Evolutionary conservation across 345 rosid genomes (phyloP), one percentile per base, ranked within the genome.

Genomic region (Ceriops zippeliana): DNA sequence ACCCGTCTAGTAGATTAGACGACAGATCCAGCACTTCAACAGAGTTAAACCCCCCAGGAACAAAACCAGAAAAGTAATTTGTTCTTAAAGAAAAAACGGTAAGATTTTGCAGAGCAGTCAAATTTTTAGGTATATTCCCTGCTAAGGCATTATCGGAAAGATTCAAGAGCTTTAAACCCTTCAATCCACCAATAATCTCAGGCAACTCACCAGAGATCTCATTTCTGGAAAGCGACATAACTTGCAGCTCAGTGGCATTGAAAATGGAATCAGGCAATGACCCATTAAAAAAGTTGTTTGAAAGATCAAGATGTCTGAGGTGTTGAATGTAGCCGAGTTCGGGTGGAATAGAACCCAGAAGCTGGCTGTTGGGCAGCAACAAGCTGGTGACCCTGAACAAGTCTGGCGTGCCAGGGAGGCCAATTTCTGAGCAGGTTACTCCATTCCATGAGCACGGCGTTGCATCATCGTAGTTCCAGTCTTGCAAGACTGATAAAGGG

Each of bases 401-500:
- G 59, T 84, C 90, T 53, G 84, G 76, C 32, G 91, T 56, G 32
- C 80, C 82, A 4, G 77, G 78, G 13, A 52, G 24, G 10, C 80
- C 90, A 28, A 83, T 67, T 69, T 78, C 69, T 5, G 81, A 35
- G 72, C 96, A 90, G 4, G 85, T 78, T 1, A 88, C 89, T 58
- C 93, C 96, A 58, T 72, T 79, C 96, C 96, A 88, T 16, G 82
- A 78, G 65, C 93, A 90, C 34, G 96, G 93, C 5, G 87, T 83
- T 53, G 15, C 81, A 16, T 87, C 96, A 4, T 81, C 82, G 11
- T 90, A 86, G 83, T 86, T 88, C 93, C 96, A 90, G 68, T 57
- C 69, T 26, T 68, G 21, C 38, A 90, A 69, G 68, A 79, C 89
- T 9, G 83, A 85, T 64, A 86, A 72, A 3, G 93, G 93, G 79